phyloP scores from a whole-genome alignment of 2,329 filamentous ascomycete species.

The Teratosphaeria pseudoeucalypti region DNA sequence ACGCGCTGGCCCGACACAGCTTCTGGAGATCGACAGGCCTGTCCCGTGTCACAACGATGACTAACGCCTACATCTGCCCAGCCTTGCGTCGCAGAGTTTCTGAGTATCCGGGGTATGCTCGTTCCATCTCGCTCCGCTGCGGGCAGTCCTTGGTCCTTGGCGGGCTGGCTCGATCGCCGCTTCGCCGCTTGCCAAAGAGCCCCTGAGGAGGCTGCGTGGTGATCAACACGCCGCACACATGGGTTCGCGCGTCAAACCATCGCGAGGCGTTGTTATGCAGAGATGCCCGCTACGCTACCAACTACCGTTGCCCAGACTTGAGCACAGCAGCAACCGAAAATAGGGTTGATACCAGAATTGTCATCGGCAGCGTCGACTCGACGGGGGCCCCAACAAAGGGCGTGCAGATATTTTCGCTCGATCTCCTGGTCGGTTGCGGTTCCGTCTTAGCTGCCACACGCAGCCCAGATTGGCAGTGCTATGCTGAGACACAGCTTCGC shows the following conservation, averaged over 20 bases:
- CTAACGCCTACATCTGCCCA: not conserved
- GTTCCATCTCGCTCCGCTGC: not conserved
- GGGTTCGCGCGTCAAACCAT: too few relatives aligned
- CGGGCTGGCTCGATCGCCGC: not conserved
- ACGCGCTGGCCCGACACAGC: too few relatives aligned
- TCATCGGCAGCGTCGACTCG: not conserved
- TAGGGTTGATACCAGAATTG: not conserved
- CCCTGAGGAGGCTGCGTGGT: not conserved
- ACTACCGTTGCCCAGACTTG: not conserved
- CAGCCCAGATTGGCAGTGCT: not conserved
- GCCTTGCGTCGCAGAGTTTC: not conserved
- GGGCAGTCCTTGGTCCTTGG: not conserved
- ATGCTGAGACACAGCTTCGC: not conserved
- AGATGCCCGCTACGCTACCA: too few relatives aligned
- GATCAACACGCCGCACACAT: not conserved
- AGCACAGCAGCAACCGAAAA: not conserved
- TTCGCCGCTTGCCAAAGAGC: not conserved
- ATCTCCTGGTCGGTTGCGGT: not conserved
- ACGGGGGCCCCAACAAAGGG: not conserved
- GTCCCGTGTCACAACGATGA: not conserved
- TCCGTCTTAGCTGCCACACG: not conserved
- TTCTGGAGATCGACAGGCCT: not conserved
- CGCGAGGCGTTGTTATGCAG: too few relatives aligned
- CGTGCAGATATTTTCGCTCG: not conserved
- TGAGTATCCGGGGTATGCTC: not conserved